Base-by-base conservation (phyloP, 352 stramenopile genomes). In the Phytophthora palmivora region DNA sequence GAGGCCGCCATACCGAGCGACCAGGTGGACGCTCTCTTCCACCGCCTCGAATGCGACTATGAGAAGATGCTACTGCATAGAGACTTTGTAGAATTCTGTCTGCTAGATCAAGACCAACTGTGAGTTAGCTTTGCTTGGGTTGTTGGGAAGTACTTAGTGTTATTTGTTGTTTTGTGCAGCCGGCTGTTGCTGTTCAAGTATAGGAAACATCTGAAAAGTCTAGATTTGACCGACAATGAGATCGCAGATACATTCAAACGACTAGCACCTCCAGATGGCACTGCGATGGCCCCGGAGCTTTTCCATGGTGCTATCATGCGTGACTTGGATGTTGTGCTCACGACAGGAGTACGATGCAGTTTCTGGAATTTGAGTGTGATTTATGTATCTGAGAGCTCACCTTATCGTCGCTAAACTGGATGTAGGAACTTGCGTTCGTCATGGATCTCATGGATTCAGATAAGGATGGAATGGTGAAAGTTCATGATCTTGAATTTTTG, bases 11-110 rank as follows among this genome's bases (percentile, higher is more conserved):
- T 94, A 41, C 74, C 85, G 12, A 78, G 72, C 47, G 85, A 91
- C 14, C 78, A 89, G 39, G 80, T 90, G 16, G 81, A 91, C 34
- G 83, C 84, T 36, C 74, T 94, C 15, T 94, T 92, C 49, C 72
- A 89, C 39, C 83, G 85, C 38, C 81, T 94, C 32, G 78, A 88
- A 42, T 61, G 72, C 47, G 76, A 88, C 54, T 67, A 79, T 43
- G 52, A 74, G 38, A 79, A 78, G 38, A 55, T 88, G 30, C 67
- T 92, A 26, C 70, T 84, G 14, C 85, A 88, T 19, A 53, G 77
- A 54, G 85, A 92, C 55, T 90, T 92, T 63, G 77, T 94, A 8
- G 85, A 92, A 58, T 94, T 94, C 42, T 94, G 83, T 49, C 61
- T 94, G 4, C 66, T 94, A 9, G 82, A 94, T 43, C 82, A 89